Base-by-base conservation (phyloP, 176 grass and related monocot genomes). In the Pontederia crassipes region DNA sequence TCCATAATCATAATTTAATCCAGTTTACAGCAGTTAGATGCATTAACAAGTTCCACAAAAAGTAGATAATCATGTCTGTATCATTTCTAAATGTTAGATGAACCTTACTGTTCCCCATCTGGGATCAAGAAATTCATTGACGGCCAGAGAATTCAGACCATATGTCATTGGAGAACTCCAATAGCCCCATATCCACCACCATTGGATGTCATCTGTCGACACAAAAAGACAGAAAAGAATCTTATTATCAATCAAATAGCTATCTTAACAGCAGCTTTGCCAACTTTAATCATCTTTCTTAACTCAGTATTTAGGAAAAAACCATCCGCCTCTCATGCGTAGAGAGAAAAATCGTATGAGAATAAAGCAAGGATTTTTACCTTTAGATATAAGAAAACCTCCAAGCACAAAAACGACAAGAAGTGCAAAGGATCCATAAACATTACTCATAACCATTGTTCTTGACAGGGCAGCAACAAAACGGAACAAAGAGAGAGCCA, bases 21-120 rank as follows among this genome's bases (percentile, higher is more conserved):
- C 20, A 64, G 24, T 49, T 48, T 4, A 9, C 51, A 48, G 18
- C 17, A 20, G 48, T 17, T 49, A 24, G 4, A 45, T 62, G 11
- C 20, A 27, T 28, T 35, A 35, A 35, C 29, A 35, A 35, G 29
- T 35, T 35, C 29, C 29, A 35, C 29, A 35, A 2, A 35, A 35
- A 35, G 4, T 4, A 40, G 9, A 35, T 35, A 13, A 14, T 40
- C 7, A 27, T 15, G 4, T 14, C 2, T 9, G 18, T 15, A 29
- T n/a, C 4, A 35, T 35, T 35, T 35, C 29, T 35, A 61, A n/a
- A 1, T 61, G 28, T 61, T 66, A 40, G 8, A 52, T 73, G 47
- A 75, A 64, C 74, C 75, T 71, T 90, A 90, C 91, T 57, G 49
- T 55, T 1, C 53, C 12, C 67, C 67, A 70, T 70, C 54, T 56